Evolutionary conservation across 371 early-diverging fungal species (phyloP).

Genomic region (Cokeromyces recurvatus): DNA sequence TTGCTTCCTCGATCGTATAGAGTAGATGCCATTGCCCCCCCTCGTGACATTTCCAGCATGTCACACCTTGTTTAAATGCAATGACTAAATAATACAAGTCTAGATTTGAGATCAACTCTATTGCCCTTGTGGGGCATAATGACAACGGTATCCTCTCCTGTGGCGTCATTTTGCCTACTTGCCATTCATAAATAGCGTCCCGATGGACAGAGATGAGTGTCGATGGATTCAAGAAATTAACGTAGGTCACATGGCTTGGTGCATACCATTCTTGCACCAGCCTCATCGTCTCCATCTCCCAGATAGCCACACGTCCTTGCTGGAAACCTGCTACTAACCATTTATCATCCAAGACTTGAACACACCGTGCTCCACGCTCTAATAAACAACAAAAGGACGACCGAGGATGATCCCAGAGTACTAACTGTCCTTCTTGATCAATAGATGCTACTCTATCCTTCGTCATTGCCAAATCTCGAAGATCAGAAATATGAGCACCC

Average conservation of each 20-base stretch:
- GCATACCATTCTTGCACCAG: constrained; percentile 12
- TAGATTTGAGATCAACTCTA: no score
- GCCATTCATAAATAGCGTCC: no score
- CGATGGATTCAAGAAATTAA: neutral
- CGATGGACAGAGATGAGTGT: no score
- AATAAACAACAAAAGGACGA: neutral
- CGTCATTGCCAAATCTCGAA: constrained; percentile 11
- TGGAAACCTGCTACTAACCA: constrained; percentile 34
- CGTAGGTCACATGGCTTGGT: neutral
- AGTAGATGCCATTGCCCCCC: no score
- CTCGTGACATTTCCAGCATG: no score
- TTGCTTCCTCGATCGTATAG: no score
- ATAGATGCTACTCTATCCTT: constrained; percentile 22
- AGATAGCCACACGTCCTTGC: constrained; percentile 30
- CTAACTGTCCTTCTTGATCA: constrained; percentile 29
- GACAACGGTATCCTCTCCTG: no score
- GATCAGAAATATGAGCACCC: constrained; percentile 34
- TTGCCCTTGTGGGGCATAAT: no score
- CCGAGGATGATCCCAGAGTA: constrained; percentile 28
- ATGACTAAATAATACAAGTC: no score
- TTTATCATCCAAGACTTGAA: constrained; percentile 20
- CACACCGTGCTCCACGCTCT: constrained; percentile 14
- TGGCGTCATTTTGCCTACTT: no score
- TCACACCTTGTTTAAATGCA: no score
- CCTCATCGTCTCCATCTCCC: constrained; percentile 19